These are phyloP conservation scores for Grosmannia penicillata DNA, from an alignment of 2,329 filamentous ascomycete species.

Conservation along the genomic window DNA sequence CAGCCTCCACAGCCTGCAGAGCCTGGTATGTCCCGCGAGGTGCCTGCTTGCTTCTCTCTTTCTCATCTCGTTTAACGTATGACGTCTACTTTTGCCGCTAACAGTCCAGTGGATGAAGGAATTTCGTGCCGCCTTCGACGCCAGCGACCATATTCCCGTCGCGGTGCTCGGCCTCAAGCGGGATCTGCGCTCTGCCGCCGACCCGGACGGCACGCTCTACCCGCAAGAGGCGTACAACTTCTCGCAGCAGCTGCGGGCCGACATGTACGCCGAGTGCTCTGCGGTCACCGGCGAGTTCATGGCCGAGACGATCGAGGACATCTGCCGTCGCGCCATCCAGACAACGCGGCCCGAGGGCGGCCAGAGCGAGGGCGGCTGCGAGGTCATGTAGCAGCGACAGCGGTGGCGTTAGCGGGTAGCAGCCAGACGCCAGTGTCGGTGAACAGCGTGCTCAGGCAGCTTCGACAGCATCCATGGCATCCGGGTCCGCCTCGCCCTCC, in stretches of 20 bases:
- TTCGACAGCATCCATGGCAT: constrained; percentile 2
- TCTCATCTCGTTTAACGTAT: not conserved
- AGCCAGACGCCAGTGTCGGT: not conserved
- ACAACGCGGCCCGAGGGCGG: constrained; percentile 30
- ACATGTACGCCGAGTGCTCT: constrained; percentile 51
- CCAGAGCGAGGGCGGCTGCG: constrained; percentile 40
- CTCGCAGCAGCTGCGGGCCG: constrained; percentile 42
- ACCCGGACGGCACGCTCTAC: constrained; percentile 45
- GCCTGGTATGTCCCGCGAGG: constrained; percentile 27
- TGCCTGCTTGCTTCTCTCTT: not conserved
- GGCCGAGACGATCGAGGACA: constrained; percentile 42
- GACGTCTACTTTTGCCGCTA: no score
- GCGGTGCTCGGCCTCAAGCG: constrained; percentile 46
- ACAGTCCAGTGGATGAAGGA: constrained; percentile 41
- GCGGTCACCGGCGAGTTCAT: constrained; percentile 45
- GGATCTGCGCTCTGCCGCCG: constrained; percentile 40
- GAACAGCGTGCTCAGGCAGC: constrained; percentile 15
- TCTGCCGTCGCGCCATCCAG: constrained; percentile 39
- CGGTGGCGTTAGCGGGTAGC: not conserved
- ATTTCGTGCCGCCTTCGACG: constrained; percentile 30
- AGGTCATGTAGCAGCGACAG: constrained; percentile 22
- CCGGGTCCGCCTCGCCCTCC: constrained; percentile 16
- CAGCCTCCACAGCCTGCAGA: constrained; percentile 42
- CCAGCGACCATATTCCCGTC: constrained; percentile 34
- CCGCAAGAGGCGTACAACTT: constrained; percentile 44